Evolutionary conservation across 306 rosid species (phyloP).

Genomic region (Malus orientalis): DNA sequence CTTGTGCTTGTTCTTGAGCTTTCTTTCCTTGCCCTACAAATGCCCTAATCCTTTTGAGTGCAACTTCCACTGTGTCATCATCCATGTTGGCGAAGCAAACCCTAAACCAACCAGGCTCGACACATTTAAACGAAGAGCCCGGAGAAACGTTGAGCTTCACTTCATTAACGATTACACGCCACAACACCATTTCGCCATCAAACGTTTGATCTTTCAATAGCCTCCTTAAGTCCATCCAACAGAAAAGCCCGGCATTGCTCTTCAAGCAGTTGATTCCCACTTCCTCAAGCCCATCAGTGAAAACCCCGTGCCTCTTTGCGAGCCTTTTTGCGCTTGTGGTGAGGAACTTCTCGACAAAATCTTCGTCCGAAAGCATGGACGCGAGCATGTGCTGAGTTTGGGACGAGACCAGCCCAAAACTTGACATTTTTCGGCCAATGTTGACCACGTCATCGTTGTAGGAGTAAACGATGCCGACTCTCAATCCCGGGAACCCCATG

Average conservation of each 20-base stretch:
- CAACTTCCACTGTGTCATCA: slow-evolving; percentile 50
- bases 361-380: slow-evolving; percentile 56
- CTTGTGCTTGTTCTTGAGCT: neutral
- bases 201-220: slow-evolving; percentile 47
- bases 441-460: slow-evolving; percentile 58
- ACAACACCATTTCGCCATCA: slow-evolving; percentile 57
- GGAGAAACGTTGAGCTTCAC: slow-evolving; percentile 95
- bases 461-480: slow-evolving; percentile 88
- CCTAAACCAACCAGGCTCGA: slow-evolving; percentile 88
- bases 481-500: slow-evolving; percentile 83
- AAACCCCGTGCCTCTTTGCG: slow-evolving; percentile 21
- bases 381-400: slow-evolving; percentile 71
- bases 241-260: slow-evolving; percentile 69
- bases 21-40: slow-evolving; percentile 38
- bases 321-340: slow-evolving; percentile 51
- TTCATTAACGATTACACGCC: slow-evolving; percentile 57
- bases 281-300: slow-evolving; percentile 47
- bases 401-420: slow-evolving; percentile 79
- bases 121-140: slow-evolving; percentile 66
- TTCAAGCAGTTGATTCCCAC: slow-evolving; percentile 55
- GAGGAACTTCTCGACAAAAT: slow-evolving; percentile 38
- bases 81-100: slow-evolving; percentile 95
- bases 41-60: slow-evolving; percentile 46
- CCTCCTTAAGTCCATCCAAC: slow-evolving; percentile 71
- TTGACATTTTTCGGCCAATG: slow-evolving; percentile 73